Conservation (phyloP, 1,284 basidiomycete species). For the Taiwanofungus camphoratus region DNA sequence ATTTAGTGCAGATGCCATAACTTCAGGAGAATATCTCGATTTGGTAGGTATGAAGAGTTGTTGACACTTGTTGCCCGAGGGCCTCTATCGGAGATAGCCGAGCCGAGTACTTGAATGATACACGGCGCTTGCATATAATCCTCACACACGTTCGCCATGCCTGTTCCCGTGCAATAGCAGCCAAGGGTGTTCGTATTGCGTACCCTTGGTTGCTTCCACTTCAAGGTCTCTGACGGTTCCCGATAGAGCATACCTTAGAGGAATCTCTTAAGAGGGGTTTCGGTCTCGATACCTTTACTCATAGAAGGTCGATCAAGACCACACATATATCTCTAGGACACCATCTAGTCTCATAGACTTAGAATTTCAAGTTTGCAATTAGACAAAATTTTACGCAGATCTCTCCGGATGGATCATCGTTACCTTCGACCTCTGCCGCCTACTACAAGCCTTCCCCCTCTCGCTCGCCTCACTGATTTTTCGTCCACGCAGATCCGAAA, state of each 20-base stretch:
- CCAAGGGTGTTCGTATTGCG: constrained; percentile 20
- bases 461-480: constrained; percentile 34
- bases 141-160: constrained; percentile 27
- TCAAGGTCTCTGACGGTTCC: constrained; percentile 3
- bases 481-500: constrained; percentile 28
- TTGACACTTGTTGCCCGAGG: constrained; percentile 15
- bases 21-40: constrained; percentile 6
- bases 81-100: constrained; percentile 21
- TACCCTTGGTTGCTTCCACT: constrained; percentile 24
- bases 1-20: constrained; percentile 36
- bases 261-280: too few species aligned
- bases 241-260: constrained; percentile 27
- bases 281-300: constrained; percentile 10
- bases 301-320: constrained; percentile 10
- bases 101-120: constrained; percentile 3
- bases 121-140: constrained; percentile 5
- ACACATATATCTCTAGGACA: constrained; percentile 5
- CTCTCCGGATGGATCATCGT: too few species aligned
- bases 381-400: background rate
- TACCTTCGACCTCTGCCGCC: constrained; percentile 27
- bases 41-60: constrained; percentile 3
- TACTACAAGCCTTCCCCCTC: constrained; percentile 41
- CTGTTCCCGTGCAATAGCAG: constrained; percentile 31
- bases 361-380: background rate
- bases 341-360: constrained; percentile 1